Conservation (phyloP, 495 filamentous ascomycete species). For the Penicillium ochrochloron region DNA sequence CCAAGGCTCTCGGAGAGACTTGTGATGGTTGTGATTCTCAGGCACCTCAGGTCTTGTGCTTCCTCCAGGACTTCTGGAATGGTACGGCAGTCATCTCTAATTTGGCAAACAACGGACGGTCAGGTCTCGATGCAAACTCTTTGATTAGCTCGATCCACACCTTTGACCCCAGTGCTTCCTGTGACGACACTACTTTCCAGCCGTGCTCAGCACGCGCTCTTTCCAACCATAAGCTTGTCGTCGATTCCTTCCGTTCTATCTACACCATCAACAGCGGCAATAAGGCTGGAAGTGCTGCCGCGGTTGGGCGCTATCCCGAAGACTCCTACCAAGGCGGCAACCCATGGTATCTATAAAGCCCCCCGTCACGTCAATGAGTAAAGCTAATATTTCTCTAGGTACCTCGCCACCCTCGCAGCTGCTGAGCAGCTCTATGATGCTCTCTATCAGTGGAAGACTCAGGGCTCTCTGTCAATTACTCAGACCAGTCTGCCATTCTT, state of each 20-base stretch:
- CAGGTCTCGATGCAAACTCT: slow-evolving; percentile 53
- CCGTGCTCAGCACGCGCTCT: slow-evolving; percentile 53
- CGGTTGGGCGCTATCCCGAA: slow-evolving; percentile 71
- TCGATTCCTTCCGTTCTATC: slow-evolving; percentile 57
- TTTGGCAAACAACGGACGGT: slow-evolving; percentile 44
- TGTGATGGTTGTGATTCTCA: slow-evolving; percentile 51
- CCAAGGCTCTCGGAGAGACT: slow-evolving; percentile 45
- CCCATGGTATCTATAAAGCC: slow-evolving; percentile 46
- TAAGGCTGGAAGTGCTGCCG: slow-evolving; percentile 55
- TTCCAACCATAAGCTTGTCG: slow-evolving; percentile 54
- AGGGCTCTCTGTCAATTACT: slow-evolving; percentile 49
- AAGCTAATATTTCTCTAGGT: slow-evolving; percentile 28
- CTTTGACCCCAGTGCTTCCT: slow-evolving; percentile 54
- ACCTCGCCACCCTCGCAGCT: slow-evolving; percentile 43
- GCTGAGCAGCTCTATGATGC: slow-evolving; percentile 49
- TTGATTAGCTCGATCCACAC: slow-evolving; percentile 49
- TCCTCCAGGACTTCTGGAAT: slow-evolving; percentile 53
- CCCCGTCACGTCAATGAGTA: neutral
- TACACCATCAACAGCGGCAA: slow-evolving; percentile 46
- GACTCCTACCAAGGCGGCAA: slow-evolving; percentile 70
- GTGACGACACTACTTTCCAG: slow-evolving; percentile 54
- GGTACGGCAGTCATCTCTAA: slow-evolving; percentile 49
- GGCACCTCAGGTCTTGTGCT: slow-evolving; percentile 56
- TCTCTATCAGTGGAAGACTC: slow-evolving; percentile 54
- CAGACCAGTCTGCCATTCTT: slow-evolving; percentile 47